Evolutionary conservation across 768 basidiomycete genomes (phyloP), one percentile per base, ranked within the genome.

Genomic region (Boletus sensibilis): DNA sequence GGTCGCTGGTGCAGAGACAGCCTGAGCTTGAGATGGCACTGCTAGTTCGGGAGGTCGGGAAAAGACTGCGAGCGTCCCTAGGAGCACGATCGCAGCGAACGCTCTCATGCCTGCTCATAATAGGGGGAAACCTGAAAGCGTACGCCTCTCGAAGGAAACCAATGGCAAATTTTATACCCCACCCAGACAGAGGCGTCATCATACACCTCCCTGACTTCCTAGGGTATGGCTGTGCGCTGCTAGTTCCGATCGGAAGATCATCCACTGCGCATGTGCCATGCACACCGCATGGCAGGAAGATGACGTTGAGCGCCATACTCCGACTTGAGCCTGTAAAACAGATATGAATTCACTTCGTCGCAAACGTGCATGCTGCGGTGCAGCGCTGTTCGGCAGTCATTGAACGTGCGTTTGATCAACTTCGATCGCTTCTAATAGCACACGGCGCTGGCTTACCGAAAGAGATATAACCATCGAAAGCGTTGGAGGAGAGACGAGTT

Each of bases 1-100:
- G 55, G 7, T 47, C 53, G 10, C 4, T 76, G 6, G 78, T 68
- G 60, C 78, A 80, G 23, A 72, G 71, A 55, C 76, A 78, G 1
- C 49, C 55, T 3, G 46, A 41, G 27, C 12, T 10, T 7, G 25
- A 38, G n/a, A 20, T 12, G 16, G 18, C 12, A 16, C 23, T 38
- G n/a, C 23, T 47, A 10, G 40, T 37, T 21, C 2, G 13, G 27
- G 52, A n/a, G 4, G 27, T 44, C 23, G 5, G 5, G 37, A 29
- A 34, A 7, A 45, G 11, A 21, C 16, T 1, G 37, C 14, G 11
- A 59, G 37, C 34, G n/a, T 31, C 14, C 43, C 44, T 1, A 53
- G 16, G 25, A 53, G 14, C 4, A 39, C 50, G 29, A 52, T 25
- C 27, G n/a, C 20, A 21, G 14, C 47, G 18, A 13, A n/a, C 5